Base-by-base conservation (phyloP, 116 monocot genomes). In the Phalaenopsis hybrid region DNA sequence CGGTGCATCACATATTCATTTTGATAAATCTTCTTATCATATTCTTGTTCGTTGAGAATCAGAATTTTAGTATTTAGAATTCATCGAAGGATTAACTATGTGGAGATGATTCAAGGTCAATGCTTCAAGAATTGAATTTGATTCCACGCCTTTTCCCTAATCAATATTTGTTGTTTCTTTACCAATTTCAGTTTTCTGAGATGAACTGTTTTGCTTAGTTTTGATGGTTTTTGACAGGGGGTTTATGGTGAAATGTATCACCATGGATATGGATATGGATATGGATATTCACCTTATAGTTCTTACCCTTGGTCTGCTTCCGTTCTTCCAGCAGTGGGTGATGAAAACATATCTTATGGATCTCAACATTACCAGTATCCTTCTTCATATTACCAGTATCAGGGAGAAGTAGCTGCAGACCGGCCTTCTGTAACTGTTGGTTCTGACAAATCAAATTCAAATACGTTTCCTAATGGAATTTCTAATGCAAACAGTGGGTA, bases 231-330 rank as follows among this genome's bases (percentile, higher is more conserved):
- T 46, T 74, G 69, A 34, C 89, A 96, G 96, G 93, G 93, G 31
- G 86, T 92, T 63, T 92, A 93, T 85, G 92, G 93, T 57, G 95
- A 95, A 80, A 79, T 89, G 78, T 89, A 87, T 78, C 87, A 89
- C 45, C 84, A 82, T 75, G 90, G 88, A 34, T 96, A 93, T 89
- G 31, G 31, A 31, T 31, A 82, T 75, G 90, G 87, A 34, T 96
- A 93, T 89, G 31, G 31, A 31, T 31, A 31, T 31, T 31, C 88
- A 57, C 88, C 87, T 20, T 96, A 89, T 81, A 84, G 96, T 82
- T 72, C 92, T 74, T 95, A 92, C 57, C 82, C 82, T 76, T 85
- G 91, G 76, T 85, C 89, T 81, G 87, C 78, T 81, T 89, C 90
- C 59, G 85, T 89, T 51, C 86, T 87, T 79, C 88, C 91, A 3